Base-by-base conservation (phyloP, 192 early-diverging fungal genomes). In the Tieghemiomyces parasiticus region DNA sequence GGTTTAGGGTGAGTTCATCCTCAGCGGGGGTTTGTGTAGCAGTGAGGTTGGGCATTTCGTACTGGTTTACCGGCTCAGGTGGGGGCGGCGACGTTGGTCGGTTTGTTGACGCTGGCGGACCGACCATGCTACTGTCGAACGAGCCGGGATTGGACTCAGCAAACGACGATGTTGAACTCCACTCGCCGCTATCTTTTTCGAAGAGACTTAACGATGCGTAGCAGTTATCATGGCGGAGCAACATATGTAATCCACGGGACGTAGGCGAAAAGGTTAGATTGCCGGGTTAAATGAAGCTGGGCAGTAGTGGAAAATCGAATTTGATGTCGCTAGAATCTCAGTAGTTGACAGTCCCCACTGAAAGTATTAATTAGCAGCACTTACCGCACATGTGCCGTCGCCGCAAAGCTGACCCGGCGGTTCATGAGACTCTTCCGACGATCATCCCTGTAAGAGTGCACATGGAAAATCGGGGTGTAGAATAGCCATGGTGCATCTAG, bases 381-480 rank as follows among this genome's bases (percentile, higher is more conserved):
- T 30, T 29, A 52, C 50, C 50, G 50, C 14, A 52, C 50, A 24
- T 52, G 50, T 14, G 50, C 50, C 0, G 50, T 52, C 20, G 50
- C 50, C 0, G 50, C 50, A 52, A 52, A 52, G 8, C 50, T 52
- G 26, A 52, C 50, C 26, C 50, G 24, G 14, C 50, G 50, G 50
- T 52, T 52, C 22, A 28, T 52, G 38, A 42, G 38, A 42, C 38
- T 42, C 16, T 42, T 42, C 6, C 38, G 38, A 16, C 38, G 38
- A 42, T 42, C 38, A n/a, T n/a, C n/a, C n/a, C n/a, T n/a, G n/a
- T n/a, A n/a, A n/a, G n/a, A n/a, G n/a, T n/a, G n/a, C n/a, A n/a
- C n/a, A n/a, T n/a, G n/a, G n/a, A n/a, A n/a, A n/a, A n/a, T n/a
- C n/a, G n/a, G n/a, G n/a, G n/a, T n/a, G n/a, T n/a, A n/a, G n/a